These are phyloP conservation scores for Penicillium antarcticum DNA, from an alignment of 495 filamentous ascomycete species.

Conservation along the genomic window DNA sequence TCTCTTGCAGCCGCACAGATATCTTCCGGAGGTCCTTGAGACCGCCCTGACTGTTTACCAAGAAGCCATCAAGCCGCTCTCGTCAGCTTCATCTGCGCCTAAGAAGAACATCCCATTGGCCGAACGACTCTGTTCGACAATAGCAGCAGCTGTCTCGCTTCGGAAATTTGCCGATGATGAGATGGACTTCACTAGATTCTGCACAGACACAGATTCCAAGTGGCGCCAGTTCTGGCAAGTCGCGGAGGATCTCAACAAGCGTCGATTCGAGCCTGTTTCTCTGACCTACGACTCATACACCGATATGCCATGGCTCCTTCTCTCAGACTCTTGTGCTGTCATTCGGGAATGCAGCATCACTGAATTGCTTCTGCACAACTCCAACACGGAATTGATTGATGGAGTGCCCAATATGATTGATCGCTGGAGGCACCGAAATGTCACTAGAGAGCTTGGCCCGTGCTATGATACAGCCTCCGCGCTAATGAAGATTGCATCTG, in stretches of 20 bases:
- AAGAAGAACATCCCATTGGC: slow-evolving; percentile 53
- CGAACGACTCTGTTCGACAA: slow-evolving; percentile 65
- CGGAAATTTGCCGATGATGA: slow-evolving; percentile 56
- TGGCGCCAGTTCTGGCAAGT: slow-evolving; percentile 90
- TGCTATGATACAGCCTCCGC: slow-evolving; percentile 37
- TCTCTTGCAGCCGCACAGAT: slow-evolving; percentile 78
- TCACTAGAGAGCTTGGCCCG: slow-evolving; percentile 36
- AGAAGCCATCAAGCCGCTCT: slow-evolving; percentile 47
- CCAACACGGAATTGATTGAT: slow-evolving; percentile 27
- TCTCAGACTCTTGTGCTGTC: slow-evolving; percentile 72
- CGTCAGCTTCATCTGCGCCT: slow-evolving; percentile 25
- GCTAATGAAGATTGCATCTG: slow-evolving; percentile 57
- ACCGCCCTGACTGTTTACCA: slow-evolving; percentile 76
- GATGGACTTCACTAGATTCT: slow-evolving; percentile 71
- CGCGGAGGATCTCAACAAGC: slow-evolving; percentile 78
- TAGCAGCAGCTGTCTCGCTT: slow-evolving; percentile 61
- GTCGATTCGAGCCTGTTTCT: slow-evolving; percentile 73
- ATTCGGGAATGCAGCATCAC: slow-evolving; percentile 75
- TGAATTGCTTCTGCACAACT: slow-evolving; percentile 60
- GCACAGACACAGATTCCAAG: slow-evolving; percentile 68
- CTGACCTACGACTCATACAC: slow-evolving; percentile 67
- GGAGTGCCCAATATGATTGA: slow-evolving; percentile 37
- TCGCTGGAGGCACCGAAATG: slow-evolving; percentile 43
- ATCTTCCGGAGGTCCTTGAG: slow-evolving; percentile 72
- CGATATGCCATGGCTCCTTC: slow-evolving; percentile 77